These are phyloP conservation scores for Solanum commersonii DNA, from an alignment of 257 asterid species.

Conservation along the genomic window DNA sequence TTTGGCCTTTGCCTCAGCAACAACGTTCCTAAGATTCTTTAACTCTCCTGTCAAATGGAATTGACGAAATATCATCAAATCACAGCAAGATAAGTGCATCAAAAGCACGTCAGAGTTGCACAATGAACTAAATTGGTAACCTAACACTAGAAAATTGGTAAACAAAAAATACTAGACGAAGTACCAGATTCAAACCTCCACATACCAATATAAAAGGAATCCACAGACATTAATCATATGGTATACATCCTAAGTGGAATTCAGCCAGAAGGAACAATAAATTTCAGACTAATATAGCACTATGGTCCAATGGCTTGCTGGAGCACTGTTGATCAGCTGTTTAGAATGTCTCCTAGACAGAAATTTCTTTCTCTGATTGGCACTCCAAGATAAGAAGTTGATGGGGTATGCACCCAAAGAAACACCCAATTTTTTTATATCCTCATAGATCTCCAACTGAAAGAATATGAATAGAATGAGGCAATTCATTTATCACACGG, in stretches of 20 bases:
- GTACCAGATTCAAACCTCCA: not conserved
- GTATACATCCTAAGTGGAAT: not conserved
- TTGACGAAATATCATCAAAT: not conserved
- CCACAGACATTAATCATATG: not conserved
- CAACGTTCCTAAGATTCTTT: conserved; percentile 43
- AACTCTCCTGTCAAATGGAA: conserved; percentile 41
- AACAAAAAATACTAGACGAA: not conserved
- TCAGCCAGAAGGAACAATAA: not conserved
- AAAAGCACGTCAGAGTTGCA: not conserved
- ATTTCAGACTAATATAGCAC: not conserved
- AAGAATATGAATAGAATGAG: not conserved
- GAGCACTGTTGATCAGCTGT: not conserved
- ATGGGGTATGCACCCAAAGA: not conserved
- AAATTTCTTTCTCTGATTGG: not conserved
- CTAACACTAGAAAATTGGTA: not conserved
- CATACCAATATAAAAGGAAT: not conserved
- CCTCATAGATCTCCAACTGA: not conserved
- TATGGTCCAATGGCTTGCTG: not conserved
- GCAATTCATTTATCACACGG: not conserved
- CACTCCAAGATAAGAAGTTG: not conserved
- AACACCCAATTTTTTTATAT: not conserved
- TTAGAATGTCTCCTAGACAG: not conserved
- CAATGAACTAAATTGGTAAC: not conserved
- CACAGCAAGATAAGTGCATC: not conserved
- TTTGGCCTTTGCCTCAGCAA: conserved; percentile 39